These are phyloP conservation scores for Ascochyta rabiei DNA, from an alignment of 2,329 filamentous ascomycete genomes.

Conservation along the genomic window DNA sequence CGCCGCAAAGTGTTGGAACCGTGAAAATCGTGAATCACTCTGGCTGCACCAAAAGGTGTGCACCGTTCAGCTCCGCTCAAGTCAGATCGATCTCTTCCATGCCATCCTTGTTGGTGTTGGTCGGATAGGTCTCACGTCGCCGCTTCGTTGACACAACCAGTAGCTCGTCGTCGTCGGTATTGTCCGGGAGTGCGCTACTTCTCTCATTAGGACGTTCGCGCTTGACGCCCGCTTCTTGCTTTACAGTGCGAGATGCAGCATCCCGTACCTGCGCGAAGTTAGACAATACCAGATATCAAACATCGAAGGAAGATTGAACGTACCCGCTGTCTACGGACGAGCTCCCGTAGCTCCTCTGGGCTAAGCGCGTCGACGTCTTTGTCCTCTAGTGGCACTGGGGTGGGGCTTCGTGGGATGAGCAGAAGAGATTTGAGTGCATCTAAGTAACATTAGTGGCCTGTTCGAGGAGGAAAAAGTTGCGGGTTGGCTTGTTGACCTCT, in stretches of 20 bases:
- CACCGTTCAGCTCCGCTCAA: not conserved
- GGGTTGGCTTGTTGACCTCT: constrained; percentile 8
- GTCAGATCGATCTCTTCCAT: constrained; percentile 29
- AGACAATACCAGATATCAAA: not conserved
- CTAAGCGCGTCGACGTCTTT: constrained; percentile 18
- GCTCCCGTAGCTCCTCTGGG: constrained; percentile 25
- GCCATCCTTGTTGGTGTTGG: constrained; percentile 19
- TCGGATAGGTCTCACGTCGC: not conserved
- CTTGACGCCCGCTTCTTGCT: constrained; percentile 18
- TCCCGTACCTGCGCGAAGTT: not conserved
- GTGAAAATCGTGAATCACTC: not conserved
- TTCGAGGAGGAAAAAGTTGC: not conserved
- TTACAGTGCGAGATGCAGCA: not conserved
- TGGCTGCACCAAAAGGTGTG: not conserved
- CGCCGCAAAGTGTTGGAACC: not conserved
- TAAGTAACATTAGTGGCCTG: not conserved
- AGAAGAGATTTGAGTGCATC: constrained; percentile 39
- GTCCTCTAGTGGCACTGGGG: constrained; percentile 28
- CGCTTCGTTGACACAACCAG: constrained; percentile 21
- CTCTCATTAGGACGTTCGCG: constrained; percentile 16
- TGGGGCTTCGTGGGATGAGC: constrained; percentile 39
- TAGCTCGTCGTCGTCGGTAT: constrained; percentile 12
- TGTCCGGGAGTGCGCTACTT: not conserved
- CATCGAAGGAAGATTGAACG: not conserved
- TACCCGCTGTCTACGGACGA: constrained; percentile 23